Base-by-base conservation (phyloP, 176 grass and related monocot species). In the Ensete ventricosum region DNA sequence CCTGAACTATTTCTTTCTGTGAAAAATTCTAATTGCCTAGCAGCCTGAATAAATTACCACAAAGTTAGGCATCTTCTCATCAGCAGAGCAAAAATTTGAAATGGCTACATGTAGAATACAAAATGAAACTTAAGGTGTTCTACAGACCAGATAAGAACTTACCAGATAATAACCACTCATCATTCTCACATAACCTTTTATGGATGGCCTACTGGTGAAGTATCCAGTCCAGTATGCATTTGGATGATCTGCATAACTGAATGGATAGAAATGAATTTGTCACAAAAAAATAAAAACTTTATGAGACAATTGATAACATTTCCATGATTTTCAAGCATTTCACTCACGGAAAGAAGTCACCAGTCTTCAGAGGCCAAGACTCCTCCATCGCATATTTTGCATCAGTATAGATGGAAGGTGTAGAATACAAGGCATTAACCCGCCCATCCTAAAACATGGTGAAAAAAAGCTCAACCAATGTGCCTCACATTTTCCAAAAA, bases 141-240 rank as follows among this genome's bases (percentile, higher is more conserved):
- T 54, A 55, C 1, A 55, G 2, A 20, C 9, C 13, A 52, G 2
- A 21, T 9, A 71, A 51, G 43, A 71, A 54, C 7, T 52, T 85
- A 96, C 93, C 93, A 90, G 68, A 83, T 86, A 97, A 71, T 97
- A 97, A 79, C 78, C 93, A 81, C 93, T 92, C 93, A 92, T 92
- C 77, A 76, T 29, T 74, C 90, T 85, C 55, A 90, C 82, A 79
- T 92, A 97, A 77, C 84, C 80, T 83, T 97, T 93, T 82, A 97
- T 78, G 71, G 88, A 79, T 75, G 93, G 90, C 79, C 93, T 93
- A 80, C 93, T 97, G 73, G 94, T 97, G 85, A 97, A 97, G 82
- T 91, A 97, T 62, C 94, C 94, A 19, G 94, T 93, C 94, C 94
- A 97, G 76, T 97, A 97, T 50, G 94, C 82, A 83, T 97, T 97